Percentiles rank a stretch among this genome's conserved stretches.
phyloP scores from a whole-genome alignment of 768 basidiomycete species.

The Pleurotus djamor region DNA sequence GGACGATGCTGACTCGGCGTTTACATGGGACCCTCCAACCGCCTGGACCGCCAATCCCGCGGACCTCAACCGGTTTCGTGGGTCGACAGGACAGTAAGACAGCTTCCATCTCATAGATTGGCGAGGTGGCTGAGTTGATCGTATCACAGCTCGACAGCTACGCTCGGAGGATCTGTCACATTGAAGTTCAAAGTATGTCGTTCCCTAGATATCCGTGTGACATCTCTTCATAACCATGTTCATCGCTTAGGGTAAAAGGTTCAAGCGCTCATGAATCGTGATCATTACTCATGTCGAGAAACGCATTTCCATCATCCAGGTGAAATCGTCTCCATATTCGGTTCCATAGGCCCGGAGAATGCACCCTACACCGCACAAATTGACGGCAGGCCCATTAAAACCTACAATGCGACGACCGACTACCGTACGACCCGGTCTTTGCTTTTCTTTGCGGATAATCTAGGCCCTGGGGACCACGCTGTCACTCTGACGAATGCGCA shows the following conservation, averaged over 20 bases:
- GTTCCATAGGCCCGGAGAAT: conserved; percentile 26
- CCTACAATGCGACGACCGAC: conserved; percentile 15
- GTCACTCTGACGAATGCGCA: conserved; percentile 24
- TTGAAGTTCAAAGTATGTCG: conserved; percentile 14
- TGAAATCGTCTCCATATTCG: conserved; percentile 27
- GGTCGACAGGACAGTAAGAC: conserved; percentile 28
- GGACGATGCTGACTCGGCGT: conserved; percentile 23
- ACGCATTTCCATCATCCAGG: conserved; percentile 9
- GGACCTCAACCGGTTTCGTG: conserved; percentile 20
- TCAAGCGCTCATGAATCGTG: too few species aligned
- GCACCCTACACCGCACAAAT: conserved; percentile 18
- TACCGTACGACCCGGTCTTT: conserved; percentile 12
- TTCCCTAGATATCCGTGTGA: neutral
- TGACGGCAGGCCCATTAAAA: conserved; percentile 14
- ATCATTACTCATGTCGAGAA: too few species aligned
- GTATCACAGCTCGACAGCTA: conserved; percentile 12
- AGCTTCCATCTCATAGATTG: neutral
- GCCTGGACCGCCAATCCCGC: conserved; percentile 22
- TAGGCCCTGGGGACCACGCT: conserved; percentile 23
- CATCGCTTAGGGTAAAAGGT: too few species aligned
- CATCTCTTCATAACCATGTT: neutral
- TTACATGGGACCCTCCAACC: conserved; percentile 21
- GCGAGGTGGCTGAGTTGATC: neutral
- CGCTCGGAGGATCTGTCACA: conserved; percentile 12
- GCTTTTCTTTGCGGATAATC: conserved; percentile 20